Percentiles rank a stretch among this genome's conserved stretches.
phyloP scores from a whole-genome alignment of 257 asterid species.

The Nicotiana otophora region DNA sequence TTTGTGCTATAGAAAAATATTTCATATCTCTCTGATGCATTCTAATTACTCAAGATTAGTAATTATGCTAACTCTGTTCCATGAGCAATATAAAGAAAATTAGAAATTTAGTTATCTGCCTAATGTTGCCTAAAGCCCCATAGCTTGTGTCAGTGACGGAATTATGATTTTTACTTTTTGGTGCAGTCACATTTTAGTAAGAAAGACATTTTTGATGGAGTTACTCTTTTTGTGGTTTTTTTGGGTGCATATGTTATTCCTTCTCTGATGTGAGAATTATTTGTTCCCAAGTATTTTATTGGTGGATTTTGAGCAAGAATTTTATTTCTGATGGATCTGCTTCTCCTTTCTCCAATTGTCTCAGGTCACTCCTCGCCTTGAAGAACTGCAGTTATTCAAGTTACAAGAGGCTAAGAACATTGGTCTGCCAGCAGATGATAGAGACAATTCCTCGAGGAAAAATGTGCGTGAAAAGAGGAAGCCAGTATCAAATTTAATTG shows the following conservation, averaged over 20 bases:
- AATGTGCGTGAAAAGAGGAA: conserved; percentile 75
- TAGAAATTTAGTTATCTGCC: background rate
- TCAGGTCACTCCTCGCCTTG: conserved; percentile 95
- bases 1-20: background rate
- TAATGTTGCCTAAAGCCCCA: background rate
- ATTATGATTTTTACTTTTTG: background rate
- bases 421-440: conserved; percentile 35
- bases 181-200: background rate
- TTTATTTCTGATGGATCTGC: background rate
- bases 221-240: background rate
- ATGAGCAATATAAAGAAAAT: background rate
- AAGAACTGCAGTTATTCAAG: conserved; percentile 74
- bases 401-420: conserved; percentile 59
- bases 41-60: background rate
- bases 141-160: background rate
- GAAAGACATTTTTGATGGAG: background rate
- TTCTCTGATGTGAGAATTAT: conserved; percentile 1
- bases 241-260: background rate
- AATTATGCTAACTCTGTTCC: background rate
- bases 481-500: conserved; percentile 33
- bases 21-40: background rate
- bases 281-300: background rate
- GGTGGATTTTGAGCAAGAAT: background rate
- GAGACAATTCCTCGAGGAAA: conserved; percentile 42
- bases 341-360: conserved; percentile 9